A percentile compares a stretch with the other conserved stretches of the same genome.
phyloP scores from a whole-genome alignment of 2,329 filamentous ascomycete genomes.

The Sporothrix euskadiensis region DNA sequence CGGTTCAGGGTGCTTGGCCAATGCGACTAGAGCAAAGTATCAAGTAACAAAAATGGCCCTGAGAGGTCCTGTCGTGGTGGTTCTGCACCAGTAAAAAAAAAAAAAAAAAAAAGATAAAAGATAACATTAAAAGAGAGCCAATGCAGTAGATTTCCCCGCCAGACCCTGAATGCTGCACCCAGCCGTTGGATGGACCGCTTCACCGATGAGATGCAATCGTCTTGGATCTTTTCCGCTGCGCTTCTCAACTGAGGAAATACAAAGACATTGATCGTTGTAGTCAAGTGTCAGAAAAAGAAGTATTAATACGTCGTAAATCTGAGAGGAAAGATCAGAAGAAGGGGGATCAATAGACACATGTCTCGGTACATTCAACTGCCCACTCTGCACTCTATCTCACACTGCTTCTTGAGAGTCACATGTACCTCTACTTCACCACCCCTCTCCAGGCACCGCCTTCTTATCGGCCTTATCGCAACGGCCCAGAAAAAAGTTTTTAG shows the following conservation, averaged over 20 bases:
- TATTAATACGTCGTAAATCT: neutral
- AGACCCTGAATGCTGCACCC: neutral
- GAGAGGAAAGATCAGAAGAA: neutral
- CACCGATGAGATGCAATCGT: neutral
- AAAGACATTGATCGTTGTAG: neutral
- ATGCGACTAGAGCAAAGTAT: conserved; percentile 26
- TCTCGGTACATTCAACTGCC: neutral
- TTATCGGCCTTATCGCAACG: conserved; percentile 29
- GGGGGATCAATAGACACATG: neutral
- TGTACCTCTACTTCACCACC: conserved; percentile 15
- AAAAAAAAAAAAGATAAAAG: conserved; percentile 14
- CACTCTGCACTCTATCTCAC: neutral
- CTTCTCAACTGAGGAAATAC: neutral
- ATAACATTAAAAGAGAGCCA: conserved; percentile 8
- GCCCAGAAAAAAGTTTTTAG: conserved; percentile 28
- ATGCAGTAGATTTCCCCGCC: neutral
- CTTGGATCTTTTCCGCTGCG: neutral
- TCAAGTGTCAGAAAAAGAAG: neutral
- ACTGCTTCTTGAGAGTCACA: neutral
- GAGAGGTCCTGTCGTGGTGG: neutral
- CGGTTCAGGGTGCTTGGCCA: conserved; percentile 20
- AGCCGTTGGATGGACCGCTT: neutral
- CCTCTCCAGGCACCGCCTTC: neutral
- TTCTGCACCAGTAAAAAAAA: conserved; percentile 11
- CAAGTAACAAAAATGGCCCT: conserved; percentile 21